Evolutionary conservation across 148 eudicot species (phyloP).

Genomic region (Chenopodium suecicum): DNA sequence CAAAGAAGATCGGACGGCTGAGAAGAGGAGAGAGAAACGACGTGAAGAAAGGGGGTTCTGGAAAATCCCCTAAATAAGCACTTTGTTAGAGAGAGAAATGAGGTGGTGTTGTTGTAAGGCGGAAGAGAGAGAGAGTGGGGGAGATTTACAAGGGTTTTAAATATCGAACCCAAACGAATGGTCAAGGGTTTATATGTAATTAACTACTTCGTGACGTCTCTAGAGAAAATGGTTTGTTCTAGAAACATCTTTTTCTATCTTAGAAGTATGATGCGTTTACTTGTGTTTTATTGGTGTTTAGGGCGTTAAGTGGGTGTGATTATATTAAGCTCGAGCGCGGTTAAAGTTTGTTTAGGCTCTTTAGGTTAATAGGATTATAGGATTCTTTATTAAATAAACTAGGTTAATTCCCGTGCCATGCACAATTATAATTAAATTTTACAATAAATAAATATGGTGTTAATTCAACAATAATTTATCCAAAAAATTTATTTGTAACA

Average conservation of each 20-base stretch:
- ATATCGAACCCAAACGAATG: not conserved
- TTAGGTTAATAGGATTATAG: no score
- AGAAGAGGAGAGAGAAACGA: not conserved
- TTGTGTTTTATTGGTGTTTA: no score
- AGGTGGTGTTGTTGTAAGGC: not conserved
- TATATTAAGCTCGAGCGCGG: no score
- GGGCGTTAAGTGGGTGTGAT: no score
- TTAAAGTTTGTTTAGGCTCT: no score
- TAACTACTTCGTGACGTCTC: slow-evolving; percentile 1
- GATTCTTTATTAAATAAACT: no score
- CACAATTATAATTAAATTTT: no score
- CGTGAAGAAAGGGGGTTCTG: not conserved
- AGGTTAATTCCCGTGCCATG: no score
- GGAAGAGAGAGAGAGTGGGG: not conserved
- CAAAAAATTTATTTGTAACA: no score
- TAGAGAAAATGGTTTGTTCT: not conserved
- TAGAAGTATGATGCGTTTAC: no score
- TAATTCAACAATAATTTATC: no score
- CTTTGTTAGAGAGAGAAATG: not conserved
- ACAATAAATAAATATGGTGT: no score
- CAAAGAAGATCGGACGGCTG: slow-evolving; percentile 24
- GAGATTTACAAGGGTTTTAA: not conserved
- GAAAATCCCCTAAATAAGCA: slow-evolving; percentile 3
- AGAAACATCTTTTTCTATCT: slow-evolving; percentile 11
- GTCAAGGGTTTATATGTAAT: not conserved